These are phyloP conservation scores for Orbilia blumenaviensis DNA, from an alignment of 2,329 filamentous ascomycete genomes.

Conservation along the genomic window DNA sequence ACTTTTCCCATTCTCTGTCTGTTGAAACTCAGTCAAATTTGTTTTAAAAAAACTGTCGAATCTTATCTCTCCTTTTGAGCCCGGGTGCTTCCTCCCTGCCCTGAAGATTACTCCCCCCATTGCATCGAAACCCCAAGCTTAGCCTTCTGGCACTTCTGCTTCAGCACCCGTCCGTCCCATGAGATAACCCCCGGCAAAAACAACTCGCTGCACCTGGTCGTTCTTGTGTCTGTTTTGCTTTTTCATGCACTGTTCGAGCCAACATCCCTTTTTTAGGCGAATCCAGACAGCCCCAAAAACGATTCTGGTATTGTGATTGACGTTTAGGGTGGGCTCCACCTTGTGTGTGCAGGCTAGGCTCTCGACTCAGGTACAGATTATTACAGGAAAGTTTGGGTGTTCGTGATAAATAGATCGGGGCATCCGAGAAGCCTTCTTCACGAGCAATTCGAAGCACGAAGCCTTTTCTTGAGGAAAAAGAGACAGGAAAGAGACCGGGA, in stretches of 20 bases:
- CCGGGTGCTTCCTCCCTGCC: conserved; percentile 32
- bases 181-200: conserved; percentile 29
- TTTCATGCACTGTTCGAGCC: conserved; percentile 29
- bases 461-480: not conserved
- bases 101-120: conserved; percentile 38
- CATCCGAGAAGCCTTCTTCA: conserved; percentile 39
- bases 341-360: conserved; percentile 39
- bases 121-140: conserved; percentile 25
- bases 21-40: conserved; percentile 22
- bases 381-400: conserved; percentile 4
- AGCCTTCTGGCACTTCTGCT: conserved; percentile 29
- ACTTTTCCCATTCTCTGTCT: conserved; percentile 20
- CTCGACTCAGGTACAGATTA: conserved; percentile 50
- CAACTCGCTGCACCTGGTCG: conserved; percentile 31
- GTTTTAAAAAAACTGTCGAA: too few species aligned
- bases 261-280: conserved; percentile 51
- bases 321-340: conserved; percentile 49
- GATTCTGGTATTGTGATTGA: conserved; percentile 41
- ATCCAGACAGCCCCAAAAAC: conserved; percentile 30
- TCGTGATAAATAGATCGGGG: conserved; percentile 48
- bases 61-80: conserved; percentile 44
- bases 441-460: not conserved
- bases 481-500: not conserved
- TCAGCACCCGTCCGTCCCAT: conserved; percentile 45
- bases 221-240: conserved; percentile 31